phyloP scores from a whole-genome alignment of 2,329 filamentous ascomycete genomes.

The Cyphellophora europaea region DNA sequence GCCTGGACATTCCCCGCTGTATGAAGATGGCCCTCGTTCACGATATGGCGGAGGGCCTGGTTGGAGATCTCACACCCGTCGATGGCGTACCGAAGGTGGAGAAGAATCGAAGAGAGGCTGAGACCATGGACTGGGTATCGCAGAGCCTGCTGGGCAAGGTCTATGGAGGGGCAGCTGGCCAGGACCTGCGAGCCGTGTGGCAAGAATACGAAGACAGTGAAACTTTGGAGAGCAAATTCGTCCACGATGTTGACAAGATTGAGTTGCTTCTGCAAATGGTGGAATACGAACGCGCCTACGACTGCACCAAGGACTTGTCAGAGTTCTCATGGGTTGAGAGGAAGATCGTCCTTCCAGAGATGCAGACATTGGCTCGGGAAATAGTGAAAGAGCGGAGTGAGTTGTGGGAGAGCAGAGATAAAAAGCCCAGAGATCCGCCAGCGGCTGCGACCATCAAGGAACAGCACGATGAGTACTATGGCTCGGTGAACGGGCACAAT shows the following conservation, averaged over 20 bases:
- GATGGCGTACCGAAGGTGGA: slow-evolving; percentile 78
- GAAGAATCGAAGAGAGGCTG: slow-evolving; percentile 77
- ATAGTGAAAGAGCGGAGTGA: slow-evolving; percentile 65
- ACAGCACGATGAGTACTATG: slow-evolving; percentile 19
- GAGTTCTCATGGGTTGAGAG: slow-evolving; percentile 78
- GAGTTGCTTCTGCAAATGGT: slow-evolving; percentile 92
- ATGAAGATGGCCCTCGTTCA: slow-evolving; percentile 94
- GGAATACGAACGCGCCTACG: slow-evolving; percentile 74
- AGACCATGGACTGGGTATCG: slow-evolving; percentile 88
- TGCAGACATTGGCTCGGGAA: slow-evolving; percentile 68
- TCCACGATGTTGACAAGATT: slow-evolving; percentile 96
- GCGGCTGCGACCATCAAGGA: slow-evolving; percentile 13
- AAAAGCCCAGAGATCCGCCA: slow-evolving; percentile 14
- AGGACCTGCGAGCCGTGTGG: slow-evolving; percentile 72
- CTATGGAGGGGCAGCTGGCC: slow-evolving; percentile 58
- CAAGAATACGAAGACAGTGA: slow-evolving; percentile 87
- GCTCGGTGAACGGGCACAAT: slow-evolving; percentile 12
- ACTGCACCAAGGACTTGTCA: slow-evolving; percentile 61
- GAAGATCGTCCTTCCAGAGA: slow-evolving; percentile 66
- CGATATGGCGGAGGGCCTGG: slow-evolving; percentile 92
- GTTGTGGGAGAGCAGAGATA: slow-evolving; percentile 54
- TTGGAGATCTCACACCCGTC: slow-evolving; percentile 93
- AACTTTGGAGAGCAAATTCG: slow-evolving; percentile 78
- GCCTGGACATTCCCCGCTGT: slow-evolving; percentile 71
- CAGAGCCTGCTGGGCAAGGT: slow-evolving; percentile 63